These are phyloP conservation scores for Scheffersomyces lignicola DNA, from an alignment of 1,139 yeast species.

Conservation along the genomic window DNA sequence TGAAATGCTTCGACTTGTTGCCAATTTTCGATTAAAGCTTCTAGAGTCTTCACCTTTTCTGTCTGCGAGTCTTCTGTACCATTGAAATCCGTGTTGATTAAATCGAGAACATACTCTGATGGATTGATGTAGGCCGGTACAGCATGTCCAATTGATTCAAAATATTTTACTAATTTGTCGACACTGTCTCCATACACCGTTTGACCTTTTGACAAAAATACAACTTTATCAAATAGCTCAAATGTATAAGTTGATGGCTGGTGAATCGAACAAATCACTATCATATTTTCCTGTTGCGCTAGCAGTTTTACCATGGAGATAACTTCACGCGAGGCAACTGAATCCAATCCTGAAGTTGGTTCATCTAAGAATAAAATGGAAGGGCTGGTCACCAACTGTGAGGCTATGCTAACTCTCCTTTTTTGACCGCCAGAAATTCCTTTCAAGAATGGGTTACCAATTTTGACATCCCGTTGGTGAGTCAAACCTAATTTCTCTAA, in stretches of 20 bases:
- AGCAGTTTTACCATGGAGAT: conserved; percentile 22
- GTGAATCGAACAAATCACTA: conserved; percentile 36
- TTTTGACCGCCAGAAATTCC: conserved; percentile 27
- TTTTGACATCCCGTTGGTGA: conserved; percentile 16
- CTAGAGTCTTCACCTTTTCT: conserved; percentile 3
- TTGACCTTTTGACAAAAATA: conserved; percentile 28
- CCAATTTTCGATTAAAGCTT: not conserved
- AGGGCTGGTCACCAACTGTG: conserved; percentile 25
- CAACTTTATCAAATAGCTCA: conserved; percentile 29
- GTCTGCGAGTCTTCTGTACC: conserved; percentile 7
- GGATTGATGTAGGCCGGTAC: conserved; percentile 22
- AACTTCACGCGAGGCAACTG: conserved; percentile 25
- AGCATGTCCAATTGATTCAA: conserved; percentile 16
- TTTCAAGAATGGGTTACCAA: conserved; percentile 23
- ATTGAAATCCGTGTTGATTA: conserved; percentile 31
- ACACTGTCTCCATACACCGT: conserved; percentile 18
- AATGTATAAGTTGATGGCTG: conserved; percentile 36
- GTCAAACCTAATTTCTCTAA: conserved; percentile 19
- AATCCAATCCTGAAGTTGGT: conserved; percentile 7
- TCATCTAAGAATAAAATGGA: conserved; percentile 12
- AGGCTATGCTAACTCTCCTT: conserved; percentile 26
- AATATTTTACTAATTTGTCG: conserved; percentile 15
- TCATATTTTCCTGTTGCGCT: conserved; percentile 25
- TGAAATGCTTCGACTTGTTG: too few species aligned
- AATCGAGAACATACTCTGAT: conserved; percentile 35